Conservation (phyloP, 1,284 basidiomycete genomes). For the Apiotrichum sp. region DNA sequence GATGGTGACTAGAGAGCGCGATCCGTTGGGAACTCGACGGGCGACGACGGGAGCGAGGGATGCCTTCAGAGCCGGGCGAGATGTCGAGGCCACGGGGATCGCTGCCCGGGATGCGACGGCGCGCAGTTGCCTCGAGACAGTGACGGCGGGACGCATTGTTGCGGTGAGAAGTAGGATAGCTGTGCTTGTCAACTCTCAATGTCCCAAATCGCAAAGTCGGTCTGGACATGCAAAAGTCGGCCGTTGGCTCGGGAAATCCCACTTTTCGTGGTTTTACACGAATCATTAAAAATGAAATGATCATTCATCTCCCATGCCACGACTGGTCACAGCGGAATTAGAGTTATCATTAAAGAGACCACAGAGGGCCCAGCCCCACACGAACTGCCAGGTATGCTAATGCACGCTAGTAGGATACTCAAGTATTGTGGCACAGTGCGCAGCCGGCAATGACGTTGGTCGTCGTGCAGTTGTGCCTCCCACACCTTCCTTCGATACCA, state of each 20-base stretch:
- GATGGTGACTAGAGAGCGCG: conserved; percentile 16
- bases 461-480: not conserved
- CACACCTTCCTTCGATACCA: not conserved
- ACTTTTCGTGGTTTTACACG: too few species aligned
- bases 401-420: too few species aligned
- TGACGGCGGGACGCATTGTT: not conserved
- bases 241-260: too few species aligned
- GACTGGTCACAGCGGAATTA: too few species aligned
- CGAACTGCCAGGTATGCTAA: too few species aligned
- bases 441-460: not conserved
- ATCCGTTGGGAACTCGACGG: not conserved
- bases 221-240: too few species aligned
- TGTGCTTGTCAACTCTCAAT: too few species aligned
- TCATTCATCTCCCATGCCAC: too few species aligned
- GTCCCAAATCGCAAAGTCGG: not conserved
- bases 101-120: not conserved
- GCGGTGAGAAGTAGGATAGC: not conserved
- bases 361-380: too few species aligned
- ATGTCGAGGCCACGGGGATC: not conserved
- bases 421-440: not conserved
- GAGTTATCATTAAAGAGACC: too few species aligned
- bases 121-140: conserved; percentile 1
- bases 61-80: not conserved
- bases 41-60: not conserved
- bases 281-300: too few species aligned